phyloP scores from a whole-genome alignment of 2,329 filamentous ascomycete species.

The Arthrobotrys pseudoclavata region DNA sequence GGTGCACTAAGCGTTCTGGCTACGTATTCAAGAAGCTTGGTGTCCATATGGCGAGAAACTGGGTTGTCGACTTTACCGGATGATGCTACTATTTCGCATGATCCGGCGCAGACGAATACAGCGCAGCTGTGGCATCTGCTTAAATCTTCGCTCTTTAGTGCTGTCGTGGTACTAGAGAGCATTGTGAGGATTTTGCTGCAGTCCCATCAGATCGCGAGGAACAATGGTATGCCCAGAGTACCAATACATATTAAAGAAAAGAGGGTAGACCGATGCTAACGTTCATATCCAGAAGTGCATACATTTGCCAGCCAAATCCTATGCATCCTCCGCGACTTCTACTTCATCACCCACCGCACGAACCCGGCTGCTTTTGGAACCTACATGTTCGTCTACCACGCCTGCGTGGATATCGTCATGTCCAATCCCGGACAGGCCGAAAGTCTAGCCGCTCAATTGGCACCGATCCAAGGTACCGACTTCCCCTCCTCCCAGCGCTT shows the following conservation, averaged over 20 bases:
- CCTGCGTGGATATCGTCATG: slow-evolving; percentile 83
- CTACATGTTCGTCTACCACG: slow-evolving; percentile 85
- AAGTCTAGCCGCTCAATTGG: slow-evolving; percentile 72
- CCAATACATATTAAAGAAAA: background rate
- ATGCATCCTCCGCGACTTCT: slow-evolving; percentile 80
- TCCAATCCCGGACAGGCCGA: slow-evolving; percentile 77
- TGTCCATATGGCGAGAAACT: slow-evolving; percentile 50
- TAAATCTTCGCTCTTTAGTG: slow-evolving; percentile 80
- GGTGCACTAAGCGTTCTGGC: slow-evolving; percentile 42
- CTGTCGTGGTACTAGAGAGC: slow-evolving; percentile 80
- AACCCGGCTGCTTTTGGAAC: slow-evolving; percentile 82
- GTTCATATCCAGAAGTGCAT: slow-evolving; percentile 70
- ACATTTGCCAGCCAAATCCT: slow-evolving; percentile 78
- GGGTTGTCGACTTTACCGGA: slow-evolving; percentile 40
- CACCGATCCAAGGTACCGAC: slow-evolving; percentile 51
- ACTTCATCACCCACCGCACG: slow-evolving; percentile 83
- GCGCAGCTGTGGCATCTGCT: slow-evolving; percentile 77
- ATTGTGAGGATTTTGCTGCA: slow-evolving; percentile 76
- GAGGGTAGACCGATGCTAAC: background rate
- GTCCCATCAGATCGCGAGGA: slow-evolving; percentile 69
- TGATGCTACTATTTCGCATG: slow-evolving; percentile 38
- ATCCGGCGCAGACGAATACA: slow-evolving; percentile 44
- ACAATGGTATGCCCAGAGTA: slow-evolving; percentile 32
- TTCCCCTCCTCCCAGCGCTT: slow-evolving; percentile 11
- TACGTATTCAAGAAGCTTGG: slow-evolving; percentile 46